Base-by-base conservation (phyloP, 2,329 filamentous ascomycete genomes). In the Colletotrichum kahawae region DNA sequence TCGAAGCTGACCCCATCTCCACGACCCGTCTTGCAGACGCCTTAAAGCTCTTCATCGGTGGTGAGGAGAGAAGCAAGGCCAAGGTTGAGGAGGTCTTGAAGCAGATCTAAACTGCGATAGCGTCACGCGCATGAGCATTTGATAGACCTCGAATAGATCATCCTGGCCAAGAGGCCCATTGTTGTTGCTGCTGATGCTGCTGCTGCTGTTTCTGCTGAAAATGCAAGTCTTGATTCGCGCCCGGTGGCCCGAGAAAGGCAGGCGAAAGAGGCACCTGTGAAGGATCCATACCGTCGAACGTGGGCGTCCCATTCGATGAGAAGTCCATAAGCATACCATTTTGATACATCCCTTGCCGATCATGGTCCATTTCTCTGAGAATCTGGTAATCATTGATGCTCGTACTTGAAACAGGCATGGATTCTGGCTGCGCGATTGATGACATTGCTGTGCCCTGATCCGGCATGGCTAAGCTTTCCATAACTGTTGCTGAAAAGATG, bases 21-120 rank as follows among this genome's bases (percentile, higher is more conserved):
- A 80, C 79, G 48, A 81, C 80, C n/a, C 81, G 86, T 6, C 78
- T 88, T 21, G 79, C 79, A 16, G 81, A 83, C 70, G 85, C 85
- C 12, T 77, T 88, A 34, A 80, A 82, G 27, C 78, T 87, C n/a
- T 88, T 88, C 74, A 80, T 81, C 14, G 82, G 81, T 7, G 83
- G 82, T 2, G 84, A 86, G 76, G 78, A 83, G 70, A 81, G 82
- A 48, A 87, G 84, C 77, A 82, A 82, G 77, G 79, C 78, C 24
- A 82, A 83, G 72, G 82, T 87, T 38, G 84, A 87, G 71, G 79
- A 80, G 57, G 79, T 80, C 33, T 70, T 81, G n/a, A 77, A 78
- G 77, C 63, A 78, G 70, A 68, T 80, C 65, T 77, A 79, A 31
- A 14, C 27, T 14, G 54, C n/a, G 29, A 16, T 24, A n/a, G 48